These are phyloP conservation scores for Xylaria scruposa DNA, from an alignment of 495 filamentous ascomycete species.

Conservation along the genomic window DNA sequence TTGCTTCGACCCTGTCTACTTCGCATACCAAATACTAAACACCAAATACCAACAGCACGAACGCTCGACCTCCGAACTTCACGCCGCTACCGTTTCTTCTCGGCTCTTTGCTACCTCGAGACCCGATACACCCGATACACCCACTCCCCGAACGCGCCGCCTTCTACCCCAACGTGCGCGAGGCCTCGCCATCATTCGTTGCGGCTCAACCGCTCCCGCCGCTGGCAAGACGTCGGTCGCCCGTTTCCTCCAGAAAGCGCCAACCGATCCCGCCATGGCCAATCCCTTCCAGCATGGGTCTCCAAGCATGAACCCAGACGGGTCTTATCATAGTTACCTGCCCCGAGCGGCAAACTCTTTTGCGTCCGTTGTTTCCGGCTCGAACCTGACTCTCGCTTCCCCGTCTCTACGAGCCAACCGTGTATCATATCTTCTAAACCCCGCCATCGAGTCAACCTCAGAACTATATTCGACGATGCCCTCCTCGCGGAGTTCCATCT, in stretches of 20 bases:
- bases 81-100: background rate
- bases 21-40: background rate
- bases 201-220: background rate
- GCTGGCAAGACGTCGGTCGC: background rate
- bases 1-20: constrained; percentile 20
- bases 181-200: background rate
- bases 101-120: background rate
- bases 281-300: constrained; percentile 40
- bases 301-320: constrained; percentile 40
- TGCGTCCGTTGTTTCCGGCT: constrained; percentile 80
- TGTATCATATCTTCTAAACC: constrained; percentile 68
- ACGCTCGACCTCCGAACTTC: background rate
- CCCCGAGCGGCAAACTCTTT: constrained; percentile 65
- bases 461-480: constrained; percentile 49
- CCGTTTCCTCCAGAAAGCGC: background rate
- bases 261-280: constrained; percentile 36
- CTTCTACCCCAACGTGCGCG: background rate
- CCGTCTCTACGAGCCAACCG: constrained; percentile 58
- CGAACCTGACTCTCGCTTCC: constrained; percentile 47
- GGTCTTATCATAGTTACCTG: constrained; percentile 38
- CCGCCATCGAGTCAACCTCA: constrained; percentile 52
- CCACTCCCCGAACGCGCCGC: background rate
- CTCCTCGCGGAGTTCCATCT: constrained; percentile 40
- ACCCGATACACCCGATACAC: constrained; percentile 1
- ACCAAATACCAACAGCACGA: background rate